Conservation (phyloP, 2,329 filamentous ascomycete genomes). For the Phoma sp. region DNA sequence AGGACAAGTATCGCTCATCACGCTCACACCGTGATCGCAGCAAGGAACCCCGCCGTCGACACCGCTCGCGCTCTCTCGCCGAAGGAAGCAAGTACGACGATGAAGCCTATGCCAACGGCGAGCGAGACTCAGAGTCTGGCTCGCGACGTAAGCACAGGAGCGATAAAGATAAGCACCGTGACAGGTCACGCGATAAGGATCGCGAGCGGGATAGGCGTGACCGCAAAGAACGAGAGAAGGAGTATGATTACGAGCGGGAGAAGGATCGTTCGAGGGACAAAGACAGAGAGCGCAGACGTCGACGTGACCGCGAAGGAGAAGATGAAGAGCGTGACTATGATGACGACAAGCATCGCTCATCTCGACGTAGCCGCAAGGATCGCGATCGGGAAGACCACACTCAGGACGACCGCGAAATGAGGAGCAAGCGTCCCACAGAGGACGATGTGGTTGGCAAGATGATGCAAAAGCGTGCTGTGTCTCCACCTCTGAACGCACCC, state of each 20-base stretch:
- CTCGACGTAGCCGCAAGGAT: conserved; percentile 52
- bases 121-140: conserved; percentile 35
- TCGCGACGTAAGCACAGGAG: conserved; percentile 47
- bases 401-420: conserved; percentile 20
- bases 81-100: conserved; percentile 40
- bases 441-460: conserved; percentile 34
- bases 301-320: conserved; percentile 55
- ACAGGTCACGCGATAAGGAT: conserved; percentile 40
- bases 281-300: conserved; percentile 55
- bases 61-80: conserved; percentile 51
- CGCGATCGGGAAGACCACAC: conserved; percentile 45
- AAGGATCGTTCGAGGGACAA: conserved; percentile 48
- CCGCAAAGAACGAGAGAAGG: conserved; percentile 61
- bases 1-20: conserved; percentile 53
- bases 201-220: conserved; percentile 43
- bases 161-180: conserved; percentile 42
- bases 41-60: conserved; percentile 52
- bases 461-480: conserved; percentile 38
- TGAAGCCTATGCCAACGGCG: conserved; percentile 37
- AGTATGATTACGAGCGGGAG: conserved; percentile 51
- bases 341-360: conserved; percentile 51
- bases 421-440: conserved; percentile 4
- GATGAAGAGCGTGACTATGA: conserved; percentile 46
- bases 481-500: conserved; percentile 44
- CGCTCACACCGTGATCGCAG: conserved; percentile 55